phyloP scores from a whole-genome alignment of 208 protist genomes.

The Crithidia acanthocephali region DNA sequence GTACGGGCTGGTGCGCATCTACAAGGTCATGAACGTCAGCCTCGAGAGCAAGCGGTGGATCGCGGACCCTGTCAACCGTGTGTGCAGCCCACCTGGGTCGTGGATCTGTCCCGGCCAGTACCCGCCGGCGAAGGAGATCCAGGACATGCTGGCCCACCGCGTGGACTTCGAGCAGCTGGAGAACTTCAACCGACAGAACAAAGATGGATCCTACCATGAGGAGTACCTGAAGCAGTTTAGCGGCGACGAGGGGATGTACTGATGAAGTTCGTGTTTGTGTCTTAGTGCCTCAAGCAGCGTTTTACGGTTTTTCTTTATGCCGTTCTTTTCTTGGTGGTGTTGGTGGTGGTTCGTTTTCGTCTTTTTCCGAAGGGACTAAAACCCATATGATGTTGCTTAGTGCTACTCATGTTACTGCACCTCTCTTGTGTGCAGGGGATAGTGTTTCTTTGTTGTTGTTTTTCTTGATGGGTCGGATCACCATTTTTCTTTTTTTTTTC shows the following conservation, averaged over 20 bases:
- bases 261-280: too few species aligned
- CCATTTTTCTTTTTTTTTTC: too few species aligned
- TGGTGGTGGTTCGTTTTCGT: too few species aligned
- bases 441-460: too few species aligned
- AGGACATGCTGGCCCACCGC: slow-evolving; percentile 63
- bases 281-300: too few species aligned
- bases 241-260: neutral
- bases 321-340: too few species aligned
- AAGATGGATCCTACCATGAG: slow-evolving; percentile 51
- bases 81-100: slow-evolving; percentile 57
- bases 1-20: slow-evolving; percentile 98
- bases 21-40: slow-evolving; percentile 93
- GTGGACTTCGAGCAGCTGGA: slow-evolving; percentile 62
- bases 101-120: slow-evolving; percentile 80
- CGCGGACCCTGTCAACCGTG: slow-evolving; percentile 53
- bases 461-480: too few species aligned
- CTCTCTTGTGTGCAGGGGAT: too few species aligned
- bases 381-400: too few species aligned
- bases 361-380: too few species aligned
- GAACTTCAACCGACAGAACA: slow-evolving; percentile 52
- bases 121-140: slow-evolving; percentile 72
- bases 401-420: too few species aligned
- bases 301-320: too few species aligned
- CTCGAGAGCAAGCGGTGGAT: slow-evolving; percentile 66
- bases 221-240: slow-evolving; percentile 47